A percentile compares a stretch with the other conserved stretches of the same genome.
Evolutionary conservation across 352 stramenopile genomes (phyloP).

Genomic region (Phytopythium cucurbitacearum): DNA sequence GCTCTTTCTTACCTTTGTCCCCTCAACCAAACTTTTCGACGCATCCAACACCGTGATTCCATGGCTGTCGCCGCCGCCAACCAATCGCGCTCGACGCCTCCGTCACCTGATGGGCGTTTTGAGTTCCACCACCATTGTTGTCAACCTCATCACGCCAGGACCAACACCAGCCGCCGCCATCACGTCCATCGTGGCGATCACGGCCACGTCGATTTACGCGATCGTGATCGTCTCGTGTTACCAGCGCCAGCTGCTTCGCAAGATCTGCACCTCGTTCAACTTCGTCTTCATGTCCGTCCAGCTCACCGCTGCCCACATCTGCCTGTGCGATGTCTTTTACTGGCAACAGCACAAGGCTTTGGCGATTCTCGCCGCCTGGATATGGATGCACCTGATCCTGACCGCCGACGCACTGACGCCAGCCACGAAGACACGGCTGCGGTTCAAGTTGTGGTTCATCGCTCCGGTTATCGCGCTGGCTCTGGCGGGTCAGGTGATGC

Average conservation of each 20-base stretch:
- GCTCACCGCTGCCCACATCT: conserved; percentile 9
- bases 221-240: conserved; percentile 1
- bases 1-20: too few species aligned
- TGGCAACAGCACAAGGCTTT: conserved; percentile 4
- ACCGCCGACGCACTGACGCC: conserved; percentile 10
- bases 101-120: neutral
- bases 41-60: too few species aligned
- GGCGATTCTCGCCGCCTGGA: conserved; percentile 3
- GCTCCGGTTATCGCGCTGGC: neutral
- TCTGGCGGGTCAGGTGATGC: neutral
- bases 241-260: conserved; percentile 7
- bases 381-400: conserved; percentile 16
- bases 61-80: too few species aligned
- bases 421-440: conserved; percentile 2
- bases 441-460: conserved; percentile 2
- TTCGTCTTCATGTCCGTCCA: conserved; percentile 15
- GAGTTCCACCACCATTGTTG: neutral
- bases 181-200: neutral
- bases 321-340: conserved; percentile 11
- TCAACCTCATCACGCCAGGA: neutral
- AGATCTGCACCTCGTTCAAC: conserved; percentile 10
- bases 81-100: too few species aligned
- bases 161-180: neutral
- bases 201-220: neutral
- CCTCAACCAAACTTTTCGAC: too few species aligned